Evolutionary conservation across 1,284 basidiomycete genomes (phyloP).

Genomic region (Tylopilus sp.): DNA sequence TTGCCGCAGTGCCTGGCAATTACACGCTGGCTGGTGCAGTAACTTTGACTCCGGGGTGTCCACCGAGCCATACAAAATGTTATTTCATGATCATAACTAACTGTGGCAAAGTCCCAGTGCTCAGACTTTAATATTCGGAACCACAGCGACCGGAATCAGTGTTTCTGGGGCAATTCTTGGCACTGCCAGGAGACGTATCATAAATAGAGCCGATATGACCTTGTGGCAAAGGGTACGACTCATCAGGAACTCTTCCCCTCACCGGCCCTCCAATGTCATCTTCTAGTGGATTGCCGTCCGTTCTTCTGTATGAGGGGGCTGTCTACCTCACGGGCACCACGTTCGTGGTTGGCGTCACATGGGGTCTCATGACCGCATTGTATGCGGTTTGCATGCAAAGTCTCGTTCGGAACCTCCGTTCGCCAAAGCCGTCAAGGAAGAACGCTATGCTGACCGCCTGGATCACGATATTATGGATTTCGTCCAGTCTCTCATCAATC

Average conservation of each 20-base stretch:
- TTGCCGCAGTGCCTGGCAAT: not conserved
- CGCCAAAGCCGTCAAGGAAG: slow-evolving; percentile 1
- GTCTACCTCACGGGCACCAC: not conserved
- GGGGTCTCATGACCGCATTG: slow-evolving; percentile 5
- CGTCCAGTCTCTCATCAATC: not conserved
- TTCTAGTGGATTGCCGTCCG: not conserved
- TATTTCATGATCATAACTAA: not conserved
- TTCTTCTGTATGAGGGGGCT: not conserved
- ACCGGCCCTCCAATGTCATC: not conserved
- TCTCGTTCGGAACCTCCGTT: slow-evolving; percentile 1
- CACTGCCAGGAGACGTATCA: not conserved
- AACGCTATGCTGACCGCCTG: slow-evolving; percentile 2
- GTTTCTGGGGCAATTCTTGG: not conserved
- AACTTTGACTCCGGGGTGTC: too few relatives aligned
- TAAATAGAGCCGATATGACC: not conserved
- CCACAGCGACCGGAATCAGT: not conserved
- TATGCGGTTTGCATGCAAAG: slow-evolving; percentile 3
- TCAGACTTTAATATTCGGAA: not conserved
- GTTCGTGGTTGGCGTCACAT: slow-evolving; percentile 2
- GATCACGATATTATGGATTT: slow-evolving; percentile 7
- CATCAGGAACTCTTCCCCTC: not conserved
- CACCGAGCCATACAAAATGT: not conserved
- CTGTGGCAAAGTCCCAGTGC: not conserved
- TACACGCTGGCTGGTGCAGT: too few relatives aligned
- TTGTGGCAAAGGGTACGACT: not conserved